Evolutionary conservation across 2,329 filamentous ascomycete species (phyloP).

Genomic region (Hawksworthiomyces lignivorus): DNA sequence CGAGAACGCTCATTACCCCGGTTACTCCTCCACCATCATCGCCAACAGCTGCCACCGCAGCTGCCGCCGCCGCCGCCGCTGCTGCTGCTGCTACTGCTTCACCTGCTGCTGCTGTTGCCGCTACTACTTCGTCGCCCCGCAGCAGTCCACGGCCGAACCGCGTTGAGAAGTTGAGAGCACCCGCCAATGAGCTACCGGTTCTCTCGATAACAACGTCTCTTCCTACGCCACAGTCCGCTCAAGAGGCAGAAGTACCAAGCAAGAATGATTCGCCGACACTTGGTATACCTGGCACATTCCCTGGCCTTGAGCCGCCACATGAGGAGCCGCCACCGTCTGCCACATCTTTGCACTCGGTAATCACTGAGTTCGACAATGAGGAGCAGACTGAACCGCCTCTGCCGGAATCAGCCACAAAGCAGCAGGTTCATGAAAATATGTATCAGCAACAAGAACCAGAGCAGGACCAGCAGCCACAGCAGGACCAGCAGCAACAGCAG

Average conservation of each 20-base stretch:
- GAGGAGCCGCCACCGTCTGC: conserved; percentile 51
- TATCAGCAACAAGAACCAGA: too few relatives aligned
- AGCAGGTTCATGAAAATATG: too few relatives aligned
- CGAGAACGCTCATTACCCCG: not conserved
- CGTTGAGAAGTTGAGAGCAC: not conserved
- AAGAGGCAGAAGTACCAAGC: conserved; percentile 5
- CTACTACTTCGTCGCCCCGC: not conserved
- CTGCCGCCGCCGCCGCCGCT: not conserved
- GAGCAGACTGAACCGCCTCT: conserved; percentile 51
- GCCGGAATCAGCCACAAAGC: conserved; percentile 13
- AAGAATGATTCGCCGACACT: conserved; percentile 55
- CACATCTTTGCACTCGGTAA: conserved; percentile 50
- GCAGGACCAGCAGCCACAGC: not conserved
- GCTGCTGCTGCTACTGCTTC: not conserved
- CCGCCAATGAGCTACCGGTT: not conserved
- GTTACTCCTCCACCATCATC: not conserved
- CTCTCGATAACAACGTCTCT: conserved; percentile 9
- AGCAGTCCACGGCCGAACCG: not conserved
- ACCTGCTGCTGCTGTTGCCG: too few relatives aligned
- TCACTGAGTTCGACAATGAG: conserved; percentile 68
- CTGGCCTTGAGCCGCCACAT: conserved; percentile 26
- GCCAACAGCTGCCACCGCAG: not conserved
- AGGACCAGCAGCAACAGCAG: not conserved
- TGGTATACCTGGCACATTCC: conserved; percentile 58
- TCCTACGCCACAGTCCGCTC: conserved; percentile 8